Evolutionary conservation across 345 rosid genomes (phyloP), one percentile per base, ranked within the genome.

Genomic region (Anacardium occidentale): DNA sequence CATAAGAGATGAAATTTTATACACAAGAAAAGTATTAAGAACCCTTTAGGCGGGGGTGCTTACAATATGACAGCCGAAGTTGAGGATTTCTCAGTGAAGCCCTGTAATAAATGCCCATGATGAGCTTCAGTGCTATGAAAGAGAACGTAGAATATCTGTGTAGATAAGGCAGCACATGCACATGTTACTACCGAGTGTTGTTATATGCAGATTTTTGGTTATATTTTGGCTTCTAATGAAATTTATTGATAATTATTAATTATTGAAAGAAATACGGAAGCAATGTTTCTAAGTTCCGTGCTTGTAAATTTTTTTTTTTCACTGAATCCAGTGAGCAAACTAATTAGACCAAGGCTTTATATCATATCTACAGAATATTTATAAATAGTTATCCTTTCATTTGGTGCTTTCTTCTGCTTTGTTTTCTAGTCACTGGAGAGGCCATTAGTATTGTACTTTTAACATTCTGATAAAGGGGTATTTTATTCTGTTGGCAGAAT

Each of bases 401-500:
- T 1, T 48, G 50, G 14, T 14, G 24, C 29, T 40, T 63, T 29
- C 17, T 63, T 64, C 54, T 50, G 5, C 8, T 13, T 24, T 7
- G 6, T 55, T 3, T 2, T 9, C 2, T 22, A 48, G 57, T 67
- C 11, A 20, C 20, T 32, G 60, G 15, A 22, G 42, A 57, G 55
- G 42, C 64, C 44, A 15, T 44, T 53, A 1, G 21, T 42, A 10
- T 32, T 32, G 60, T 60, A 34, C n/a, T 53, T 71, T 71, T 37
- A 48, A 48, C 59, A 13, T 37, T 69, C 67, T 71, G 15, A 61
- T 59, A 1, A 32, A 47, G 32, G 21, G n/a, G n/a, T n/a, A n/a
- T n/a, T 78, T 24, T 60, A 70, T n/a, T 64, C 24, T 77, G 7
- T 5, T 57, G 51, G 64, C 88, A 91, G 97, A 87, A 69, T 45